Conservation (phyloP, 164 flowering plant genomes). For the Berberis thunbergii region DNA sequence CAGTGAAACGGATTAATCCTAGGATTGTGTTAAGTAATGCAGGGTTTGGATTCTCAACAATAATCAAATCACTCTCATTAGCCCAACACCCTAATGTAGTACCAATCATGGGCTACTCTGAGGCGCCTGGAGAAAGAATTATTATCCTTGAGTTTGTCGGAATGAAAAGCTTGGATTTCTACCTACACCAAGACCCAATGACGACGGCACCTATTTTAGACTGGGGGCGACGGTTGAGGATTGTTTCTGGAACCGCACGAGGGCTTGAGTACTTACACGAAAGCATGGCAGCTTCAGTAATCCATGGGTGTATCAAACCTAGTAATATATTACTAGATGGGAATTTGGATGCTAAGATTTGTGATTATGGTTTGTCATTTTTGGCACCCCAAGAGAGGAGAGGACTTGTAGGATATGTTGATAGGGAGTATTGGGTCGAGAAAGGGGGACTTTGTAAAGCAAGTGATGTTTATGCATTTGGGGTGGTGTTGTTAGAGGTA, state of each 20-base stretch:
- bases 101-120: slow-evolving; percentile 53
- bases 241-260: slow-evolving; percentile 56
- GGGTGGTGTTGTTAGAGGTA: slow-evolving; percentile 71
- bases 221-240: slow-evolving; percentile 44
- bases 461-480: slow-evolving; percentile 76
- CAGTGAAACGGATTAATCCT: slow-evolving; percentile 57
- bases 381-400: slow-evolving; percentile 44
- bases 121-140: slow-evolving; percentile 83
- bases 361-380: slow-evolving; percentile 65
- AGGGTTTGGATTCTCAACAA: slow-evolving; percentile 47
- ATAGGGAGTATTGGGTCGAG: slow-evolving; percentile 55
- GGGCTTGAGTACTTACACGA: slow-evolving; percentile 70
- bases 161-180: slow-evolving; percentile 51
- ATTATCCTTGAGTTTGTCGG: slow-evolving; percentile 49
- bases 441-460: slow-evolving; percentile 44
- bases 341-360: slow-evolving; percentile 37
- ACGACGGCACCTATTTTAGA: slow-evolving; percentile 30
- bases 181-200: slow-evolving; percentile 38
- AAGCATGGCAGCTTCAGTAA: slow-evolving; percentile 34
- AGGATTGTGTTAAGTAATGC: slow-evolving; percentile 49
- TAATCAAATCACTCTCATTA: slow-evolving; percentile 42
- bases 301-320: slow-evolving; percentile 71
- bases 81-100: slow-evolving; percentile 62
- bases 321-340: slow-evolving; percentile 57
- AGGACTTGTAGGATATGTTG: slow-evolving; percentile 56